Conservation (phyloP, 495 filamentous ascomycete genomes). For the Penicillium roqueforti region DNA sequence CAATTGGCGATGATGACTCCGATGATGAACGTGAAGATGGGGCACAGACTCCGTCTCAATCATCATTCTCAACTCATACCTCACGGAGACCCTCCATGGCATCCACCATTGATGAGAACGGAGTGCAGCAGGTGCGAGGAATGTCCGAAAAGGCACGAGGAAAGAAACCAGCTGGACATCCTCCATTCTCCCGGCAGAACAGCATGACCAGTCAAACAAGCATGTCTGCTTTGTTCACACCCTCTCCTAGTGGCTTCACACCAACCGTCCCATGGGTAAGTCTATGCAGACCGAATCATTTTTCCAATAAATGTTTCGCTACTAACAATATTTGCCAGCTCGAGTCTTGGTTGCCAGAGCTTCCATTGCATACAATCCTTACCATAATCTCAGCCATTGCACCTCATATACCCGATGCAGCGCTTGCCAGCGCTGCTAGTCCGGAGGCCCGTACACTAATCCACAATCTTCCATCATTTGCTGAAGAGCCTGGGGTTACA, state of each 20-base stretch:
- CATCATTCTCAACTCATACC: slow-evolving; percentile 63
- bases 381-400: slow-evolving; percentile 63
- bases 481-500: slow-evolving; percentile 57
- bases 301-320: not conserved
- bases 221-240: slow-evolving; percentile 52
- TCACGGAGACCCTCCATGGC: slow-evolving; percentile 71
- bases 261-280: slow-evolving; percentile 72
- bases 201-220: slow-evolving; percentile 79
- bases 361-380: slow-evolving; percentile 87
- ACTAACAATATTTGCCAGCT: slow-evolving; percentile 54
- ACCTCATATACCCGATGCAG: slow-evolving; percentile 43
- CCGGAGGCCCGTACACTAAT: slow-evolving; percentile 39
- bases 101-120: slow-evolving; percentile 70
- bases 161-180: slow-evolving; percentile 87
- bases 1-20: slow-evolving; percentile 85
- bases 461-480: slow-evolving; percentile 54
- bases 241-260: slow-evolving; percentile 59
- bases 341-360: slow-evolving; percentile 86
- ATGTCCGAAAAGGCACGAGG: slow-evolving; percentile 98
- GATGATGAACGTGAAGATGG: slow-evolving; percentile 60
- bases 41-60: slow-evolving; percentile 63
- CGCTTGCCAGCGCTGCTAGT: slow-evolving; percentile 32
- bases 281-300: slow-evolving; percentile 1
- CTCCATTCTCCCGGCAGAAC: slow-evolving; percentile 84
- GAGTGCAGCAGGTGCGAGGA: slow-evolving; percentile 83